Base-by-base conservation (phyloP, 2,329 filamentous ascomycete species). In the Penicillium brevicompactum region DNA sequence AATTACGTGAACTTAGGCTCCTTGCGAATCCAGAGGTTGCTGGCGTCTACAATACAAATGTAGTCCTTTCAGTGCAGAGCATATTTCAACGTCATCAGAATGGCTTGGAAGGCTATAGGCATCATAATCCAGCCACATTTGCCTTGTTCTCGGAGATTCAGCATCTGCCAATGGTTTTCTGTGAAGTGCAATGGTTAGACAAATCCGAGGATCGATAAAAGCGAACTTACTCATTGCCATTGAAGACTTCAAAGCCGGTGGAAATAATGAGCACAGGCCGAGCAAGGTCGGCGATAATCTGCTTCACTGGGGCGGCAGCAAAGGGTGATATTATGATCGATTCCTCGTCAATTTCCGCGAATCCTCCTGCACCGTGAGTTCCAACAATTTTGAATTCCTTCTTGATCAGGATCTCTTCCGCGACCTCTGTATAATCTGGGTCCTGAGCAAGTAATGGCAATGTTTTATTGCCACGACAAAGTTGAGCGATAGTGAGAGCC, bases 211-310 rank as follows among this genome's bases (percentile, higher is more conserved):
- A 53, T 57, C 24, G 43, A 56, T 49, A 42, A 58, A 58, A 46
- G 45, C 47, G 46, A 54, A 54, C 56, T 59, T 61, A 63, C 60
- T 56, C 52, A 51, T 60, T 49, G 18, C 13, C 13, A 53, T 61
- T 60, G 24, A 61, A 63, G 53, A 58, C 48, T 1, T 41, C 37
- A 58, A 58, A 56, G 50, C 59, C 50, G 21, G 57, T 58, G 34
- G 59, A 61, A 56, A 63, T 61, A 42, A 63, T 63, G 4, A 63
- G 56, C n/a, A 49, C 8, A 52, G 59, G 59, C 40, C 61, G 59
- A 56, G 52, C 55, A 48, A 63, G 45, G 55, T 63, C 61, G 38
- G 61, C 61, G 52, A 63, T 59, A 27, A 63, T 63, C 56, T 63
- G 58, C 58, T 61, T 63, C 16, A 63, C 54, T 53, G 52, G 61